Percentiles rank a stretch among this genome's conserved stretches.
phyloP scores from a whole-genome alignment of 1,284 basidiomycete species.

The Moesziomyces antarcticus region DNA sequence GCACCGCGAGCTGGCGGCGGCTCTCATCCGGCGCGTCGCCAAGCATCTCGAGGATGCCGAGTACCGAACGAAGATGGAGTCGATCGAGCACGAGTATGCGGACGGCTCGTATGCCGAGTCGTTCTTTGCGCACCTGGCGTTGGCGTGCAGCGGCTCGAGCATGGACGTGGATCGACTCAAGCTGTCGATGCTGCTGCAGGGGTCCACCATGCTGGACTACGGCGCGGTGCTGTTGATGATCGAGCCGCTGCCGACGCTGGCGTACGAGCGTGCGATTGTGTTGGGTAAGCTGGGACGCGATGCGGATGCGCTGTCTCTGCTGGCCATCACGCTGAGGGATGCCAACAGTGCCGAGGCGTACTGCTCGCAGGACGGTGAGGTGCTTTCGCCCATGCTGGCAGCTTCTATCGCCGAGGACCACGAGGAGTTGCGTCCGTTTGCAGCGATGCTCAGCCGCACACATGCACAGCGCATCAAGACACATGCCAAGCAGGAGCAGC shows the following conservation, averaged over 20 bases:
- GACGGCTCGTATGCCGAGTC: conserved; percentile 54
- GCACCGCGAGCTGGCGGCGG: conserved; percentile 45
- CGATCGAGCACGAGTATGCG: conserved; percentile 36
- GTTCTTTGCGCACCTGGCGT: conserved; percentile 55
- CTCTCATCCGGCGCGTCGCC: conserved; percentile 20
- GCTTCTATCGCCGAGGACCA: conserved; percentile 40
- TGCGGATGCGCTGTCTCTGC: conserved; percentile 46
- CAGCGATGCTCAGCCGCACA: conserved; percentile 37
- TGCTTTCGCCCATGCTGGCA: conserved; percentile 52
- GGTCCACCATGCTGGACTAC: conserved; percentile 46
- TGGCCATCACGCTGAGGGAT: conserved; percentile 54
- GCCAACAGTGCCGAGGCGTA: conserved; percentile 59
- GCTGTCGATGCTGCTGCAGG: conserved; percentile 54
- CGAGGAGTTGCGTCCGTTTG: conserved; percentile 31
- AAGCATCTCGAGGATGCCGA: conserved; percentile 11
- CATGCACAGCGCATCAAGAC: conserved; percentile 38
- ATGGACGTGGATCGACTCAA: conserved; percentile 48
- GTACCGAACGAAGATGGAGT: conserved; percentile 21
- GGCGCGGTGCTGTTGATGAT: conserved; percentile 22
- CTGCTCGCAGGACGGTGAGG: conserved; percentile 54
- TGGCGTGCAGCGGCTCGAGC: conserved; percentile 26
- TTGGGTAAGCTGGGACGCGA: conserved; percentile 51
- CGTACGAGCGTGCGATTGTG: conserved; percentile 54
- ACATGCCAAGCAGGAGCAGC: conserved; percentile 18
- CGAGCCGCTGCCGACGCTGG: conserved; percentile 13